Percentiles rank a stretch among this genome's conserved stretches.
These are phyloP conservation scores for Kurtzmaniella fragi DNA, from an alignment of 805 yeast species.

Conservation along the genomic window DNA sequence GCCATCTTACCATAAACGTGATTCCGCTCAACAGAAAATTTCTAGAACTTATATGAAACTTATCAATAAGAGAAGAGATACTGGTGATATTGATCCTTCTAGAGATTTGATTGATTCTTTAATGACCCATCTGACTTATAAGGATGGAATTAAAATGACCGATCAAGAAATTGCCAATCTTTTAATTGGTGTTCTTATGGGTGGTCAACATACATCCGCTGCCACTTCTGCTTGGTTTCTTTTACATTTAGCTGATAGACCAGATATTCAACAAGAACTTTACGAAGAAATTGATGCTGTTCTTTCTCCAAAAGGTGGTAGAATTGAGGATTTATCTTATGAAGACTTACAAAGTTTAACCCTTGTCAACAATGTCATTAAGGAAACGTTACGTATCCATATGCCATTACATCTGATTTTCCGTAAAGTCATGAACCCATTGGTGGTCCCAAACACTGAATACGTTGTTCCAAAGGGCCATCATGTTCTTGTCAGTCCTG, in stretches of 20 bases:
- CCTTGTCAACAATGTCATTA: slow-evolving; percentile 73
- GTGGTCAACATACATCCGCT: slow-evolving; percentile 98
- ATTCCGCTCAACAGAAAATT: slow-evolving; percentile 78
- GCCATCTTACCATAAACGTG: slow-evolving; percentile 80
- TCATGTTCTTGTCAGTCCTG: slow-evolving; percentile 89
- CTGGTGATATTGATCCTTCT: slow-evolving; percentile 68
- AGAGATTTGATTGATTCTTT: slow-evolving; percentile 88
- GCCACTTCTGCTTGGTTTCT: slow-evolving; percentile 94
- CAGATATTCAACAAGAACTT: slow-evolving; percentile 78
- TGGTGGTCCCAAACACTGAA: slow-evolving; percentile 72
- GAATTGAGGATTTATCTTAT: slow-evolving; percentile 57
- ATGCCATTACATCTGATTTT: slow-evolving; percentile 95
- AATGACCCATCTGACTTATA: slow-evolving; percentile 78
- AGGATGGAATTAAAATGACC: slow-evolving; percentile 91
- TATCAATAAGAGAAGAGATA: slow-evolving; percentile 65
- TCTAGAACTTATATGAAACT: slow-evolving; percentile 76
- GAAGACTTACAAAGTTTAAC: slow-evolving; percentile 83
- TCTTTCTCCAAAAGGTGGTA: slow-evolving; percentile 46
- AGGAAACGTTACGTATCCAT: slow-evolving; percentile 93
- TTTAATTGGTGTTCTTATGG: slow-evolving; percentile 94
- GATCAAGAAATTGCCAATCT: slow-evolving; percentile 93
- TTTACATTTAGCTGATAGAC: slow-evolving; percentile 83
- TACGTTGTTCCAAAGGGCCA: slow-evolving; percentile 87
- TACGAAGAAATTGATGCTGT: slow-evolving; percentile 68
- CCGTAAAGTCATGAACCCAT: slow-evolving; percentile 78